These are phyloP conservation scores for Claviceps pazoutovae DNA, from an alignment of 2,329 filamentous ascomycete genomes.

Conservation along the genomic window DNA sequence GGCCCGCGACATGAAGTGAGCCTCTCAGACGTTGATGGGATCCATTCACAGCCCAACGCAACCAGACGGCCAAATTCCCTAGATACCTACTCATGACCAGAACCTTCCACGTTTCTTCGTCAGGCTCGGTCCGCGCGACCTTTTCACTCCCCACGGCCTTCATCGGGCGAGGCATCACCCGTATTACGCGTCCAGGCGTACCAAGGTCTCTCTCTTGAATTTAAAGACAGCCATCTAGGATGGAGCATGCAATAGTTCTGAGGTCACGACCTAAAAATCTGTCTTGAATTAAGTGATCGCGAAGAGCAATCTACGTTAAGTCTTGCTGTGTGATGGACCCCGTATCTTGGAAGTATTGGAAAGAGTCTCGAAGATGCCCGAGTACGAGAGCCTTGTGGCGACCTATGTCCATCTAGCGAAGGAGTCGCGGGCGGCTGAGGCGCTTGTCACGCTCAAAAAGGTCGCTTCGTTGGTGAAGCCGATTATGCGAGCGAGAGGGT, in stretches of 20 bases:
- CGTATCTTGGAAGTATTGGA: neutral
- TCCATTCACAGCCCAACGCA: too few species aligned
- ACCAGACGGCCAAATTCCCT: too few species aligned
- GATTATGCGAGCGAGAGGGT: constrained; percentile 77
- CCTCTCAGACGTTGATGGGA: too few species aligned
- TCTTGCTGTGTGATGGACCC: too few species aligned
- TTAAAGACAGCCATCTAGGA: neutral
- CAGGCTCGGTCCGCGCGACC: neutral
- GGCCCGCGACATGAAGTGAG: too few species aligned
- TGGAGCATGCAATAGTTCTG: neutral
- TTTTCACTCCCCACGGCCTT: neutral
- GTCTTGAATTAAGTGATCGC: neutral
- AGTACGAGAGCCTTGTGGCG: constrained; percentile 28
- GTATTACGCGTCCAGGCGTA: constrained; percentile 1
- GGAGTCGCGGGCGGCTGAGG: constrained; percentile 34
- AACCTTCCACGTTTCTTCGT: constrained; percentile 28
- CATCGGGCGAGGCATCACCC: constrained; percentile 1
- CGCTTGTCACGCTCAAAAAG: constrained; percentile 53
- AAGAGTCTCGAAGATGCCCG: constrained; percentile 5
- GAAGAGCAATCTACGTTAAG: neutral
- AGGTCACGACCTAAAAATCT: neutral
- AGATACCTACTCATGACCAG: constrained; percentile 32
- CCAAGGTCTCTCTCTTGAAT: neutral
- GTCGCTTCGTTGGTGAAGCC: constrained; percentile 84
- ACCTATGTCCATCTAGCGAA: constrained; percentile 35